These are phyloP conservation scores for Histomonas meleagridis DNA, from an alignment of 208 protist genomes.

Conservation along the genomic window DNA sequence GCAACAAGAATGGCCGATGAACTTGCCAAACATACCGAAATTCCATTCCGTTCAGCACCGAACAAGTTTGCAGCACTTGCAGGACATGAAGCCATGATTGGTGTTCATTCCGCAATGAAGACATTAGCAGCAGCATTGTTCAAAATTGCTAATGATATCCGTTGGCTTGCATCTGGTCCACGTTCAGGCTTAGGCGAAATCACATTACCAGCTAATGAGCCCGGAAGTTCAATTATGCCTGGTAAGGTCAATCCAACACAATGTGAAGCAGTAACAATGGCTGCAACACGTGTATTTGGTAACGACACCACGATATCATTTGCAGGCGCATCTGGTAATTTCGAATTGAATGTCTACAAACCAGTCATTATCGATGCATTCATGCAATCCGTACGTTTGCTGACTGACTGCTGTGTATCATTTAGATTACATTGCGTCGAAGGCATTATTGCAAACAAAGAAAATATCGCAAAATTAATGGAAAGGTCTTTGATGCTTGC, in stretches of 20 bases:
- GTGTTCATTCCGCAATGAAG: constrained; percentile 59
- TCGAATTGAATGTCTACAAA: constrained; percentile 77
- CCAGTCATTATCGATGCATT: constrained; percentile 67
- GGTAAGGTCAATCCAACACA: constrained; percentile 77
- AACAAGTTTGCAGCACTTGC: constrained; percentile 67
- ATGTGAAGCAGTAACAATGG: constrained; percentile 74
- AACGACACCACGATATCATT: constrained; percentile 66
- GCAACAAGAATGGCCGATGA: constrained; percentile 50
- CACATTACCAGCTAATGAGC: constrained; percentile 69
- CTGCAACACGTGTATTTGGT: constrained; percentile 65
- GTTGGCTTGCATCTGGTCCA: constrained; percentile 54
- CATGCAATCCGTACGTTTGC: constrained; percentile 59
- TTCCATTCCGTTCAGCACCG: constrained; percentile 57
- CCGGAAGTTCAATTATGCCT: constrained; percentile 74
- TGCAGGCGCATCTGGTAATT: constrained; percentile 63
- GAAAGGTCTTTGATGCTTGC: constrained; percentile 69
- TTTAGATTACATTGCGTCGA: constrained; percentile 63
- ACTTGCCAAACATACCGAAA: constrained; percentile 50
- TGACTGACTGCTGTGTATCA: constrained; percentile 59
- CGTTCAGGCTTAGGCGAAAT: constrained; percentile 46
- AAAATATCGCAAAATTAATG: constrained; percentile 57
- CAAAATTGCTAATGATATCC: constrained; percentile 79
- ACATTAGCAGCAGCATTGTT: constrained; percentile 59
- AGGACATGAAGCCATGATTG: constrained; percentile 63
- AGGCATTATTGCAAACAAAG: constrained; percentile 61